Evolutionary conservation across 1,284 basidiomycete genomes (phyloP), one percentile per base, ranked within the genome.

Genomic region (Kalmanozyma brasiliensis): DNA sequence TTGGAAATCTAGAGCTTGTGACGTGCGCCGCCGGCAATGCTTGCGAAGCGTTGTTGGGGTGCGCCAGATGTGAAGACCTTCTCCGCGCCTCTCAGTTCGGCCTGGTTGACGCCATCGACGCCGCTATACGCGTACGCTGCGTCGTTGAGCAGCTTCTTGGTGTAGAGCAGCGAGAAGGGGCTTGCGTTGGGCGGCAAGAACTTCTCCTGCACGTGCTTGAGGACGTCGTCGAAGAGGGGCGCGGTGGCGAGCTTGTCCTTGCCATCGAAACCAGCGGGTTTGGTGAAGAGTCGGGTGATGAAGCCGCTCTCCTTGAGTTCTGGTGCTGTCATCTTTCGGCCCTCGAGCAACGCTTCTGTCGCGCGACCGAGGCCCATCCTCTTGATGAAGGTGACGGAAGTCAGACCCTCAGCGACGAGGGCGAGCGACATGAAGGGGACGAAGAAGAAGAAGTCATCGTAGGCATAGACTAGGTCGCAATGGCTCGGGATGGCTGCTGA

Each of bases 61-160:
- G 51, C 63, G 14, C 68, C 73, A 2, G 73, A 73, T 14, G 49
- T 38, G 41, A 74, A 74, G 6, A 74, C 70, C 3, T 17, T 19
- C 32, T 69, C 65, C n/a, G 70, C 73, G n/a, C 73, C 73, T 37
- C 57, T 56, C 70, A 74, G 43, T 49, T 74, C 72, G 11, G 56
- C 63, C 48, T 67, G 56, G 40, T 74, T 74, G n/a, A 60, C 72
- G 23, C 34, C 48, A 20, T 70, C 69, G 11, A 53, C 36, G 2
- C 52, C 59, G 7, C 30, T 38, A 34, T 62, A 52, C 11, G 53
- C 61, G 40, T 76, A 74, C n/a, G 67, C 58, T 9, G 73, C 72
- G 9, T 59, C 49, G 17, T 62, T 56, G 40, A 76, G 51, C 29
- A 76, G 45, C n/a, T 61, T 61, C 37, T 76, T 75, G 0, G 74